These are phyloP conservation scores for Rhodomyrtus tomentosa DNA, from an alignment of 345 rosid genomes.

Conservation along the genomic window DNA sequence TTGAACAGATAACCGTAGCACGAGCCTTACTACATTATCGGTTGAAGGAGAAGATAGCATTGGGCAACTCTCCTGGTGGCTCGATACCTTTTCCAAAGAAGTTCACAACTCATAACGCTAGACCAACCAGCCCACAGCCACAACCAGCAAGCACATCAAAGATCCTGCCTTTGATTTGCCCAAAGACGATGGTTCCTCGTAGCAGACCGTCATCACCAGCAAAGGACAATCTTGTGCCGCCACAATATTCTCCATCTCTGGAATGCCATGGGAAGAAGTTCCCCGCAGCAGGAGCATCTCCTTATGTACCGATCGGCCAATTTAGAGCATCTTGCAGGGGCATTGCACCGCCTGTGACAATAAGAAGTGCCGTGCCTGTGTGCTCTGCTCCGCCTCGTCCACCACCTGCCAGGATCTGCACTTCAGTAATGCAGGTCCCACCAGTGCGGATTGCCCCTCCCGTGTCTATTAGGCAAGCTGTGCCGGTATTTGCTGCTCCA, in stretches of 20 bases:
- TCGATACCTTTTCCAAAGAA: constrained; percentile 64
- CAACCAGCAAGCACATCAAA: constrained; percentile 56
- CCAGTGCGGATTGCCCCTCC: constrained; percentile 49
- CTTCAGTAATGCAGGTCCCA: constrained; percentile 25
- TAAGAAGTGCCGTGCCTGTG: constrained; percentile 27
- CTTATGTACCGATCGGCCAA: constrained; percentile 24
- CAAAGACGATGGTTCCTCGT: constrained; percentile 40
- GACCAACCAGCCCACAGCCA: constrained; percentile 89
- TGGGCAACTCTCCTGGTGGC: constrained; percentile 30
- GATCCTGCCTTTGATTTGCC: constrained; percentile 83
- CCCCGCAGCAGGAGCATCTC: constrained; percentile 27
- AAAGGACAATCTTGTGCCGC: constrained; percentile 13
- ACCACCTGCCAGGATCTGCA: constrained; percentile 15
- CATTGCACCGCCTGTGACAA: constrained; percentile 29
- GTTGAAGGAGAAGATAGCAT: constrained; percentile 67
- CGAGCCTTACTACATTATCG: constrained; percentile 67
- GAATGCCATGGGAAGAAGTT: constrained; percentile 16
- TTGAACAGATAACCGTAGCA: constrained; percentile 88
- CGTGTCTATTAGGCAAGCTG: constrained; percentile 61
- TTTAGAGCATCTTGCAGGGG: constrained; percentile 21
- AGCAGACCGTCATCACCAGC: constrained; percentile 21
- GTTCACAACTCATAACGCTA: constrained; percentile 48
- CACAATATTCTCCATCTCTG: constrained; percentile 5
- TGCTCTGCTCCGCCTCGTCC: constrained; percentile 33
- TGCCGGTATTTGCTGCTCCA: constrained; percentile 65